Evolutionary conservation across 2,329 filamentous ascomycete genomes (phyloP), one percentile per base, ranked within the genome.

Genomic region (Colletotrichum sp.): DNA sequence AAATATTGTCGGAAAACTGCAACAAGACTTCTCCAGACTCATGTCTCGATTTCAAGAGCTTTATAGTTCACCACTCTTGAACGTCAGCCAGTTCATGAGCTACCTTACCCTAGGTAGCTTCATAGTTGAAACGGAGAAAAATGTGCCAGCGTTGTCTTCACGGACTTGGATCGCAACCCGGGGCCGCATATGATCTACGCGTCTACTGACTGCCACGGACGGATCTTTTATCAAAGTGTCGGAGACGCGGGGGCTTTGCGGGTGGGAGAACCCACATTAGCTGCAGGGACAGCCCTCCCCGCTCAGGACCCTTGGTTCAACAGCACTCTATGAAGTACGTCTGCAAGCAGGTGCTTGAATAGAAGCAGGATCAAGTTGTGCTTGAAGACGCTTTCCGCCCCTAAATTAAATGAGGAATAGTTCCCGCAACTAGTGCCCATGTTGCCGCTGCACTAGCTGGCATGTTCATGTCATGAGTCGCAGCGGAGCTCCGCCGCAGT

Each of bases 311-410:
- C 39, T 44, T 44, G 39, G 5, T 6, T 7, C 39, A 44, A 44
- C 0, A 18, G 39, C 9, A 44, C 39, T 44, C 39, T n/a, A n/a
- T 0, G 39, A 44, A 6, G 3, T 44, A 44, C 9, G 39, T 0
- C 39, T 44, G 39, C 9, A n/a, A 44, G 5, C 39, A n/a, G 3
- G 0, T 44, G 39, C 0, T 4, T n/a, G 0, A 0, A 6, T n/a
- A 6, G 39, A 44, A 44, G 39, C 39, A 44, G 18, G 9, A n/a
- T 2, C 39, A 44, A n/a, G n/a, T n/a, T n/a, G n/a, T 3, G 4
- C 44, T 21, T 7, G 6, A n/a, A 8, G 44, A 21, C n/a, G 44
- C 10, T 3, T 13, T 21, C n/a, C 2, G n/a, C 8, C 10, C 44
- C 44, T 49, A 21, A 8, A 13, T 8, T 49, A 1, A 13, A 13